These are phyloP conservation scores for Leptographium lundbergii DNA, from an alignment of 2,329 filamentous ascomycete genomes.

Conservation along the genomic window DNA sequence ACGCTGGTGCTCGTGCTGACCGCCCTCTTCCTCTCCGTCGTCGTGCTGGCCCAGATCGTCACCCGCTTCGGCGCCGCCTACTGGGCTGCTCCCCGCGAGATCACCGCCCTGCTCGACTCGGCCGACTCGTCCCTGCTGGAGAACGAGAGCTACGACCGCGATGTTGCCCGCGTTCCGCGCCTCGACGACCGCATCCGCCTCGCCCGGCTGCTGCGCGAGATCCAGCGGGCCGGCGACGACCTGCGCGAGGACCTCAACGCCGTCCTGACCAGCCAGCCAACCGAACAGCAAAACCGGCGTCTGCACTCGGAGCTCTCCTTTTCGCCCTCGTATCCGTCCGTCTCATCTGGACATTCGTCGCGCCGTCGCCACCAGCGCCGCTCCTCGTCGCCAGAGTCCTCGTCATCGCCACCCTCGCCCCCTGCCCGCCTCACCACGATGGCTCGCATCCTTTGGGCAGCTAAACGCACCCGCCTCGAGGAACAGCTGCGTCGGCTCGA, in stretches of 20 bases:
- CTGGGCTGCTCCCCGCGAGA: conserved; percentile 43
- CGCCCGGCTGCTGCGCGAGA: conserved; percentile 44
- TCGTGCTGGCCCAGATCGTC: conserved; percentile 39
- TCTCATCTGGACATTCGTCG: background rate
- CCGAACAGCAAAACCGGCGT: too few relatives aligned
- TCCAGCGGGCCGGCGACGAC: conserved; percentile 47
- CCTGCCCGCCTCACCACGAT: conserved; percentile 26
- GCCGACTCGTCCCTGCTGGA: conserved; percentile 50
- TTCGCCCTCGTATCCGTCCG: background rate
- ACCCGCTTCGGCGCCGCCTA: conserved; percentile 43
- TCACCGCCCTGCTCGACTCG: conserved; percentile 44
- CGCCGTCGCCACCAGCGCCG: too few relatives aligned
- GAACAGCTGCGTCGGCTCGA: conserved; percentile 47
- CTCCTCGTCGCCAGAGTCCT: background rate
- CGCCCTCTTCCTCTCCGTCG: conserved; percentile 42
- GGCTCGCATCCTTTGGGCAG: conserved; percentile 46
- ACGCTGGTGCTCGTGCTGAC: conserved; percentile 44
- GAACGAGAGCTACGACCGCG: conserved; percentile 51
- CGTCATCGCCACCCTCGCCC: background rate
- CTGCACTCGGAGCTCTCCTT: background rate
- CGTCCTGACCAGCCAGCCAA: conserved; percentile 26
- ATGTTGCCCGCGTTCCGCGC: conserved; percentile 42
- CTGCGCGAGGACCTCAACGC: conserved; percentile 46
- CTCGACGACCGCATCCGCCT: conserved; percentile 52
- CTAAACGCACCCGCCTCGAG: conserved; percentile 39